These are phyloP conservation scores for Ophiognomonia clavigignenti-juglandacearum DNA, from an alignment of 2,329 filamentous ascomycete species.

Conservation along the genomic window DNA sequence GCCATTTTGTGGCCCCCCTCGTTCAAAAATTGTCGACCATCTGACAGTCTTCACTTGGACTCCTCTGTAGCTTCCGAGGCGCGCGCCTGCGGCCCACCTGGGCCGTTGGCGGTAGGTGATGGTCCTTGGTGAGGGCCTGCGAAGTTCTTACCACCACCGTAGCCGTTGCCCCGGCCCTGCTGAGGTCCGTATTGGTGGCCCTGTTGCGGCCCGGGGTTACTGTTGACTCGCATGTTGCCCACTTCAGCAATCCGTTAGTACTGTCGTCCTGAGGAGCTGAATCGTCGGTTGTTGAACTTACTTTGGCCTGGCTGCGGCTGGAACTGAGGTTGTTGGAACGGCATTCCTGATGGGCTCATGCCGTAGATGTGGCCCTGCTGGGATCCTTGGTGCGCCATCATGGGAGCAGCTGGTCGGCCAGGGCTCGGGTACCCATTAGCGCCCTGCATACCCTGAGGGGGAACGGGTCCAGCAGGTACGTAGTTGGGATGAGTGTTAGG, in stretches of 20 bases:
- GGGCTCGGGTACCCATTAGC: conserved; percentile 85
- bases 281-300: conserved; percentile 45
- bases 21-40: conserved; percentile 22
- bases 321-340: conserved; percentile 71
- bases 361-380: conserved; percentile 78
- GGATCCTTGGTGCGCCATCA: conserved; percentile 94
- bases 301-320: conserved; percentile 67
- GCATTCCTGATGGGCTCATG: conserved; percentile 65
- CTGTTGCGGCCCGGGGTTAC: conserved; percentile 54
- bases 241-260: conserved; percentile 44
- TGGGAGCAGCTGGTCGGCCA: conserved; percentile 69
- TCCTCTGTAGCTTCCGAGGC: conserved; percentile 38
- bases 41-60: conserved; percentile 29
- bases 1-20: conserved; percentile 15
- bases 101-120: conserved; percentile 29
- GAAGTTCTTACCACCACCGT: conserved; percentile 46
- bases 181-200: conserved; percentile 59
- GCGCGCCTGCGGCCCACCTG: conserved; percentile 29
- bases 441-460: conserved; percentile 57
- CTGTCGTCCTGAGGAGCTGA: conserved; percentile 18
- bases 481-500: conserved; percentile 59
- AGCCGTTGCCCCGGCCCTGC: conserved; percentile 52
- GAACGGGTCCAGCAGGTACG: conserved; percentile 54
- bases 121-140: conserved; percentile 35
- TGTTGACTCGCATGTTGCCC: conserved; percentile 57